Evolutionary conservation across 2,329 filamentous ascomycete species (phyloP).

Genomic region (Paecilomyces variotii): DNA sequence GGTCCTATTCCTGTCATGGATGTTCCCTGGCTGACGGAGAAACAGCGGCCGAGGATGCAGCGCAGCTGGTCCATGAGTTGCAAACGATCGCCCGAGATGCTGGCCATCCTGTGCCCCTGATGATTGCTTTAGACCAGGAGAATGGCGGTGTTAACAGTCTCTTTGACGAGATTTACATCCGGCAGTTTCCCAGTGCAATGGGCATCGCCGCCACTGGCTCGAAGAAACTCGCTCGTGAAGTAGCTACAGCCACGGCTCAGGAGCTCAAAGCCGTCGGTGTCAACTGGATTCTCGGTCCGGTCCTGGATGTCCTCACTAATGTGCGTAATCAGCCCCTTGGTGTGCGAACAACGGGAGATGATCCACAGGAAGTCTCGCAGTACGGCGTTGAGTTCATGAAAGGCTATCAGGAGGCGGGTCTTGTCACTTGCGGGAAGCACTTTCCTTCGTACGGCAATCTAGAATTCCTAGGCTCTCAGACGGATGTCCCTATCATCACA

Average conservation of each 20-base stretch:
- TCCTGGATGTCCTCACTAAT: conserved; percentile 89
- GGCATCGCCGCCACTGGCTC: conserved; percentile 88
- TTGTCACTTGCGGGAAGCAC: conserved; percentile 89
- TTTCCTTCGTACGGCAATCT: conserved; percentile 95
- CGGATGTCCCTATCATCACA: conserved; percentile 91
- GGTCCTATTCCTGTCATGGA: conserved; percentile 3
- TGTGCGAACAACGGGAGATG: conserved; percentile 81
- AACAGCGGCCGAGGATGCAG: conserved; percentile 82
- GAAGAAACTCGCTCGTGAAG: conserved; percentile 74
- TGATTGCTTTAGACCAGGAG: conserved; percentile 92
- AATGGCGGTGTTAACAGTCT: conserved; percentile 97
- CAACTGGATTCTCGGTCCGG: conserved; percentile 90
- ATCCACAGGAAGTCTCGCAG: conserved; percentile 88
- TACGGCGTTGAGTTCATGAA: conserved; percentile 87
- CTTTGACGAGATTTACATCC: conserved; percentile 91
- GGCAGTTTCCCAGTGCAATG: conserved; percentile 96
- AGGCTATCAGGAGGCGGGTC: conserved; percentile 83
- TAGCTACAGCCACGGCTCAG: conserved; percentile 87
- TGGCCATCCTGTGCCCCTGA: conserved; percentile 77
- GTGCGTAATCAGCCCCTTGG: conserved; percentile 84
- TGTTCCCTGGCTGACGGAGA: conserved; percentile 20
- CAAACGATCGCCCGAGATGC: conserved; percentile 87
- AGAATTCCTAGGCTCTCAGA: conserved; percentile 81
- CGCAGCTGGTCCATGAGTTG: conserved; percentile 77
- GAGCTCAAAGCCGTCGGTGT: conserved; percentile 89